Base-by-base conservation (phyloP, 2,329 filamentous ascomycete species). In the Penicillium polonicum region DNA sequence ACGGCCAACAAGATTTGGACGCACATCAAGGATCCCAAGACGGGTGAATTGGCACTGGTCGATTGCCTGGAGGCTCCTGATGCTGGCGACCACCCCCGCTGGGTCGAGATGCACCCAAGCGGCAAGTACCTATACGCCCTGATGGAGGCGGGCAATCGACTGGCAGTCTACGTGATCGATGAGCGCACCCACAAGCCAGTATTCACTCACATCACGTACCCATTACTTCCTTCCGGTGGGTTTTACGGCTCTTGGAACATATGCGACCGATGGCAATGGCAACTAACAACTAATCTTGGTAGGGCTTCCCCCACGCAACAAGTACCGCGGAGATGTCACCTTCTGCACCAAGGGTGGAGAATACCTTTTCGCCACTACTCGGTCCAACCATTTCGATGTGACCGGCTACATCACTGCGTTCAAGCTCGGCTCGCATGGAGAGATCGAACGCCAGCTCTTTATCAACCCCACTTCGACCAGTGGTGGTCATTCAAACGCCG, bases 341-440 rank as follows among this genome's bases (percentile, higher is more conserved):
- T 85, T 87, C 65, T 80, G 90, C 31, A 88, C 88, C 0, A 79
- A 80, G 56, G 89, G 85, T 60, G 87, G 87, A 5, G 77, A 82
- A 56, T 91, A 94, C 68, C 86, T 96, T 57, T 96, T 95, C 73
- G 91, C 91, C 3, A 92, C 90, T 1, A 85, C 89, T n/a, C 85
- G 91, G 43, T 85, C 89, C 55, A 94, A 95, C 78, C 83, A 83
- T 57, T 87, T 87, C 69, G 83, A 86, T 46, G 79, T 92, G 39
- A 91, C 90, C 1, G 91, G 91, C 43, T 96, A 95, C 74, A 87
- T 95, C 54, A 85, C 90, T 5, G 91, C 88, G 1, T 95, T 95
- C 77, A 84, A 84, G 68, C 82, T 96, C 48, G 81, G 82, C 2
- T 80, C 84, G 1, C 82, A 80, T 39, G 91, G 91, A 2, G 83